Percentiles rank a stretch among this genome's conserved stretches.
Conservation (phyloP, 495 filamentous ascomycete species). For the Letharia columbiana region DNA sequence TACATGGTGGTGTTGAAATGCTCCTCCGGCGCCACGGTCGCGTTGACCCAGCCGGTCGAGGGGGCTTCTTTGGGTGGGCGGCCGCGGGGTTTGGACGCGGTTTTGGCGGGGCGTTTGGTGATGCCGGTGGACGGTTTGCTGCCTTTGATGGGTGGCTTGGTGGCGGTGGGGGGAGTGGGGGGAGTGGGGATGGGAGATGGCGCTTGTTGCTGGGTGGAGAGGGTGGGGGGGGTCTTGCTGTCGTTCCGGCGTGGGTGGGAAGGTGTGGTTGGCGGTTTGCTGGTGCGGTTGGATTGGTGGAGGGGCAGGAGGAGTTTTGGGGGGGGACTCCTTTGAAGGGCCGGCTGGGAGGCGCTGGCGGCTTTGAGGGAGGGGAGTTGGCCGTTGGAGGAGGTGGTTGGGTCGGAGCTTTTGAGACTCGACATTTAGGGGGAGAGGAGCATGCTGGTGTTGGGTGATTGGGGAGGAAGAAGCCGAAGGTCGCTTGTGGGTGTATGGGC, state of each 20-base stretch:
- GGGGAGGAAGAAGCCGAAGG: not conserved
- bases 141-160: not conserved
- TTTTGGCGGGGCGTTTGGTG: not conserved
- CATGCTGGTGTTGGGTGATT: not conserved
- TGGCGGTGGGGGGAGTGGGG: not conserved
- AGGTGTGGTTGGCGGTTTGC: not conserved
- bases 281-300: not conserved
- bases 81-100: not conserved
- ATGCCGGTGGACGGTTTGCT: not conserved
- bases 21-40: not conserved
- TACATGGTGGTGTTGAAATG: not conserved
- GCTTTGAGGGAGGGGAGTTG: not conserved
- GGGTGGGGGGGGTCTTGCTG: not conserved
- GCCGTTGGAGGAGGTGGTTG: rapidly evolving
- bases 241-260: not conserved
- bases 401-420: not conserved
- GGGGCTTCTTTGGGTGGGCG: not conserved
- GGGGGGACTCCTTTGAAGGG: not conserved
- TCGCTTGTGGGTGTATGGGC: not conserved
- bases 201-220: not conserved
- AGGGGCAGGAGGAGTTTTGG: not conserved
- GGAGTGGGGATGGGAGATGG: not conserved
- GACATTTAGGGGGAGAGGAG: not conserved
- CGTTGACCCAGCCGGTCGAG: not conserved
- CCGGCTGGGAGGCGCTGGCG: not conserved